phyloP scores from a whole-genome alignment of 1,139 yeast species.

The Spathaspora jeffriesii region DNA sequence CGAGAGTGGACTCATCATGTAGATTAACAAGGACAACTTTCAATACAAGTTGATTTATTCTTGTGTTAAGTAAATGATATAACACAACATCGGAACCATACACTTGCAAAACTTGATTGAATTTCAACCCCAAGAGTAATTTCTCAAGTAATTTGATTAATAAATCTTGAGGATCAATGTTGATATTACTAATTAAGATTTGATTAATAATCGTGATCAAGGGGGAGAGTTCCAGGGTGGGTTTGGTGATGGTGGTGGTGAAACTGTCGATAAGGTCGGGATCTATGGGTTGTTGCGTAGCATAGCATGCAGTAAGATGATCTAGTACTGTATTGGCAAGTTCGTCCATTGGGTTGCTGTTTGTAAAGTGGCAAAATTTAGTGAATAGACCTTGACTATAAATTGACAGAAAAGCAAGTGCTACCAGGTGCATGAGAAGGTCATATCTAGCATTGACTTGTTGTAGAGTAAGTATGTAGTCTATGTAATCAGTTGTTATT shows the following conservation, averaged over 20 bases:
- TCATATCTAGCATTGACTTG: too few relatives aligned
- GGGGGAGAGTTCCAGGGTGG: neutral
- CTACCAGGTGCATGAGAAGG: too few relatives aligned
- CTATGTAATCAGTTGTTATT: too few relatives aligned
- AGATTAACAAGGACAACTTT: constrained; percentile 20
- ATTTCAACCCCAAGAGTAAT: constrained; percentile 19
- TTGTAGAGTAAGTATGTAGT: too few relatives aligned
- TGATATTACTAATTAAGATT: constrained; percentile 13
- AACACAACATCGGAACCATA: constrained; percentile 27
- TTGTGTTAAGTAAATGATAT: constrained; percentile 14
- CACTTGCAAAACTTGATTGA: constrained; percentile 17
- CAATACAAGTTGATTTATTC: constrained; percentile 18
- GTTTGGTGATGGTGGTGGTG: constrained; percentile 8
- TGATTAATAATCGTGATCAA: constrained; percentile 13
- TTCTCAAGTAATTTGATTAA: constrained; percentile 23
- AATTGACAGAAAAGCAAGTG: too few relatives aligned
- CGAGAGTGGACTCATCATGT: constrained; percentile 15
- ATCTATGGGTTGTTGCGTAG: constrained; percentile 9
- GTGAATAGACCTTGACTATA: too few relatives aligned
- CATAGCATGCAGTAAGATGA: constrained; percentile 7
- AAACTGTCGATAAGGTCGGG: constrained; percentile 12
- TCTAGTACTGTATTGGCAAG: constrained; percentile 7
- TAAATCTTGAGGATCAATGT: constrained; percentile 21
- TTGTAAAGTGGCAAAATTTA: neutral
- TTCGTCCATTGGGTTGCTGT: neutral